phyloP scores from a whole-genome alignment of 768 basidiomycete genomes.

The Lactarius hatsudake region DNA sequence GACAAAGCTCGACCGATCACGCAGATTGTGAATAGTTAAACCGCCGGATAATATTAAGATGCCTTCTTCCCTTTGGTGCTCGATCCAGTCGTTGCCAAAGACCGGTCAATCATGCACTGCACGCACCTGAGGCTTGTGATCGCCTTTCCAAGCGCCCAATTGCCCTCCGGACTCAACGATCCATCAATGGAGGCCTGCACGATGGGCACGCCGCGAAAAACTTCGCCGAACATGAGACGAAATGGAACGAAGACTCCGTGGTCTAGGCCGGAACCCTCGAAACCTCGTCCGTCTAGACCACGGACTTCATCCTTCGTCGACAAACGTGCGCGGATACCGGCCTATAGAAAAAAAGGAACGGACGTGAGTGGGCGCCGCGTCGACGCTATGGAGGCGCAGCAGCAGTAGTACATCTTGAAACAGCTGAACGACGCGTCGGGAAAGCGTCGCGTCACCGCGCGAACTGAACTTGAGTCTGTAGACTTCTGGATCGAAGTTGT shows the following conservation, averaged over 20 bases:
- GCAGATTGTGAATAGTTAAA: constrained; percentile 63
- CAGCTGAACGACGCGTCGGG: constrained; percentile 57
- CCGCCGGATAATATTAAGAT: constrained; percentile 72
- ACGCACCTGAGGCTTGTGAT: constrained; percentile 54
- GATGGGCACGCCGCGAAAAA: constrained; percentile 59
- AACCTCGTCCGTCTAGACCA: constrained; percentile 65
- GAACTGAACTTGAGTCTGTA: constrained; percentile 70
- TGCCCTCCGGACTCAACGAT: constrained; percentile 53
- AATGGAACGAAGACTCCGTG: constrained; percentile 84
- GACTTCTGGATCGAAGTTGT: constrained; percentile 55
- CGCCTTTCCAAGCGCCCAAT: constrained; percentile 65
- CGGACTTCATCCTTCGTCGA: constrained; percentile 50
- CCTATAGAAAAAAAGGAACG: constrained; percentile 35
- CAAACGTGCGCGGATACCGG: constrained; percentile 51
- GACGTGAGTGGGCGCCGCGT: not conserved
- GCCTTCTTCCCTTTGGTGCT: constrained; percentile 51
- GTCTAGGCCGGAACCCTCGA: constrained; percentile 62
- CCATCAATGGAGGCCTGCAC: constrained; percentile 68
- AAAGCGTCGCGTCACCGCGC: constrained; percentile 54
- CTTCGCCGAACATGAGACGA: constrained; percentile 71
- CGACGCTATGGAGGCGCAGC: not conserved
- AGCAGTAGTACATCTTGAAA: constrained; percentile 46
- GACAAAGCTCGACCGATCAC: constrained; percentile 49
- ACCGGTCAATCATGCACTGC: constrained; percentile 14
- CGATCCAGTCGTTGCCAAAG: not conserved